Evolutionary conservation across 345 rosid genomes (phyloP), one percentile per base, ranked within the genome.

Genomic region (Chamaenerion angustifolium): DNA sequence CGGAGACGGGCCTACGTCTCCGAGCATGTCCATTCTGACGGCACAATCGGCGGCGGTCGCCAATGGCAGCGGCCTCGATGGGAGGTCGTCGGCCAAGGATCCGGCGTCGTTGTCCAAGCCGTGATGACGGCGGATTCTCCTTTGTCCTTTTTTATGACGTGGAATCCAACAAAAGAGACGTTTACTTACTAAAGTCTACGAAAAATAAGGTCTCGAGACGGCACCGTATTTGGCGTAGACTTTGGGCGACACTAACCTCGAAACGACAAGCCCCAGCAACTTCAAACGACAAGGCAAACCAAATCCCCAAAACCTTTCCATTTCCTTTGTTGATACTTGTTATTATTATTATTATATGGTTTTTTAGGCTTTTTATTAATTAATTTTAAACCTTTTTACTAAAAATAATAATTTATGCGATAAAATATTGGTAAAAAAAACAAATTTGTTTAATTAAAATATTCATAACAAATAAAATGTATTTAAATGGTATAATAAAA

Each of bases 21-120:
- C 97, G 1, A 80, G 76, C 69, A 49, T 79, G 68, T 88, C 96
- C 17, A 89, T 65, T 10, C 64, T 80, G 75, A 80, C 95, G 15
- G 76, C 73, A 42, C 96, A 88, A 64, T 83, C 94, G 1, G 78
- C 77, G 46, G 60, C 72, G 2, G 40, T 68, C 54, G 78, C 72
- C 42, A 76, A 73, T 68, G 75, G 66, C 27, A 64, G 52, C 3
- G 42, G 61, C 31, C 70, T 51, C 2, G 46, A 61, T 17, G 71
- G 68, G 25, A 3, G 3, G 37, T 65, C 63, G 13, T 72, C 82
- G 47, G 70, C 72, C 23, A 78, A 81, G 67, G 96, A 84, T 35
- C 77, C 76, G 45, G 75, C 82, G 45, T 77, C 94, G 55, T 73
- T 76, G 54, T 68, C 90, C 66, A 77, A 76, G 67, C 76, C 90